Evolutionary conservation across 148 eudicot species (phyloP).

Genomic region (Chenopodium album): DNA sequence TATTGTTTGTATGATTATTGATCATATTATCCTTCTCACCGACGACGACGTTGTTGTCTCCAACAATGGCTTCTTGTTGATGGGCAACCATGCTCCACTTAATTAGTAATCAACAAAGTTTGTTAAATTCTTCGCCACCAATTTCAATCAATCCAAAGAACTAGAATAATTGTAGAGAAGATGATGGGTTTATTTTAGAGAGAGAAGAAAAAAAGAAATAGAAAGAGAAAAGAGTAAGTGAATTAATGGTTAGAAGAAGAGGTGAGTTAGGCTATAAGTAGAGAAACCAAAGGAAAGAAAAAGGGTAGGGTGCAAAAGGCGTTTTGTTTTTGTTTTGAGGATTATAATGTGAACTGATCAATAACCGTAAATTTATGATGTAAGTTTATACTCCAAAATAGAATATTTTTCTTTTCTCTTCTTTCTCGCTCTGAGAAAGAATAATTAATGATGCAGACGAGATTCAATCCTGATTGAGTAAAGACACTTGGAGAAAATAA

Average conservation of each 20-base stretch:
- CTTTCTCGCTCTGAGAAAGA: too few species aligned
- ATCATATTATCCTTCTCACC: neutral
- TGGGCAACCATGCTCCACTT: conserved; percentile 27
- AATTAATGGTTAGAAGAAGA: conserved; percentile 18
- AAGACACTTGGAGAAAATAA: neutral
- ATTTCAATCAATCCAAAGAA: neutral
- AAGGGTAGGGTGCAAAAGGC: conserved; percentile 20
- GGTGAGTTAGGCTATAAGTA: conserved; percentile 16
- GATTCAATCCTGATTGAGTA: neutral
- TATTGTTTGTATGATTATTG: neutral
- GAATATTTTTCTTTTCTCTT: neutral
- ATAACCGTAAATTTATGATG: conserved; percentile 8
- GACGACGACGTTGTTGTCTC: neutral
- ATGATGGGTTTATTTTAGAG: neutral
- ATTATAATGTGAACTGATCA: conserved; percentile 15
- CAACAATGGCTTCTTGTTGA: conserved; percentile 28
- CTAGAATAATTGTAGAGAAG: neutral
- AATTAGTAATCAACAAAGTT: neutral
- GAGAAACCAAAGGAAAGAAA: conserved; percentile 2
- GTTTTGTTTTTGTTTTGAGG: conserved; percentile 23
- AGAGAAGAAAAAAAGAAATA: neutral
- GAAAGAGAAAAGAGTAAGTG: neutral
- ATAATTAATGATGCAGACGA: neutral
- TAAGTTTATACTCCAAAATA: too few species aligned
- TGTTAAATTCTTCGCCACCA: neutral